Percentiles rank a stretch among this genome's conserved stretches.
These are phyloP conservation scores for Vitellaria paradoxa DNA, from an alignment of 179 eudicot species.

Conservation along the genomic window DNA sequence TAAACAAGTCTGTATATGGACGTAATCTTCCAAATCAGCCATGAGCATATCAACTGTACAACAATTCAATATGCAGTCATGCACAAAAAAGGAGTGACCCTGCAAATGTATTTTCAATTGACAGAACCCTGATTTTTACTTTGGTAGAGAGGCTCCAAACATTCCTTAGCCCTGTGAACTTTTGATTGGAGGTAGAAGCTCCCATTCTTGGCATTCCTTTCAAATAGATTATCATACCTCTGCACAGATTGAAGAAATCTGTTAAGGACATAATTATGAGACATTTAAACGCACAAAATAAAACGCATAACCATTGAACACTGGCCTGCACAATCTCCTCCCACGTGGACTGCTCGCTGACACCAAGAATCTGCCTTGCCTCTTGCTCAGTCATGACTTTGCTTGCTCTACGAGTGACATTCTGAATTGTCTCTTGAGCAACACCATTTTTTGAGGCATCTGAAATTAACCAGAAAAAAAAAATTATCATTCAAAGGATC, in stretches of 20 bases:
- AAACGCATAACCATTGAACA: background rate
- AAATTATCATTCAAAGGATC: background rate
- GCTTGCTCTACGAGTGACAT: constrained; percentile 59
- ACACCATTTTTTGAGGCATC: constrained; percentile 87
- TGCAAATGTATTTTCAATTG: constrained; percentile 14
- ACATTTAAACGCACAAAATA: no score
- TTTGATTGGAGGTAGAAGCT: constrained; percentile 94
- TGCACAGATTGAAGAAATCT: constrained; percentile 20
- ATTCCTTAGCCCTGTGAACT: constrained; percentile 92
- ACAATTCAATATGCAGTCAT: no score
- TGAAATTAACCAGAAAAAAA: constrained; percentile 25
- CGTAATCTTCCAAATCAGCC: background rate
- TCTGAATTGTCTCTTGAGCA: constrained; percentile 84
- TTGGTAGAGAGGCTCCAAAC: constrained; percentile 65
- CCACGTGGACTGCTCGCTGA: constrained; percentile 74
- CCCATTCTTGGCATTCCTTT: constrained; percentile 77
- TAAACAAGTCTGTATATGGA: no score
- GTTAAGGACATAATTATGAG: background rate
- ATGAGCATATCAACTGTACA: constrained; percentile 4
- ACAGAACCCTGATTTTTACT: constrained; percentile 39
- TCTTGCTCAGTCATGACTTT: constrained; percentile 83
- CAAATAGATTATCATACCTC: constrained; percentile 77
- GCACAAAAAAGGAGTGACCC: background rate
- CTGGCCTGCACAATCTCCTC: constrained; percentile 70
- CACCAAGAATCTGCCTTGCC: constrained; percentile 92